Percentiles rank a stretch among this genome's conserved stretches.
Conservation (phyloP, 2,329 filamentous ascomycete species). For the Cladosporium colombiae region DNA sequence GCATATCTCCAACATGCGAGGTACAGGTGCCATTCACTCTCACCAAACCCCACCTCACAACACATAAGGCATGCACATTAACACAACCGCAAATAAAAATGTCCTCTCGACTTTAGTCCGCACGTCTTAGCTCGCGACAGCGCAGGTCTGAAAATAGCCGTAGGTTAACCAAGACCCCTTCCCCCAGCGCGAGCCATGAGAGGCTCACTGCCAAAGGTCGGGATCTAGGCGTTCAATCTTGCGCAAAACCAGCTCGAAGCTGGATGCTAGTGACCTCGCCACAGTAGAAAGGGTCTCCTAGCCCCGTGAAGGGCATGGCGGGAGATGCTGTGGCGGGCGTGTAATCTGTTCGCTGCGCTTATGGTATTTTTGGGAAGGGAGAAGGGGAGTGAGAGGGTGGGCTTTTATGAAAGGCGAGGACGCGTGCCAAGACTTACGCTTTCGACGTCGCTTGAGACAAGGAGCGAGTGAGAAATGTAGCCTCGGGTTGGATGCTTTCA, state of each 20-base stretch:
- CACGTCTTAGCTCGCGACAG: conserved; percentile 30
- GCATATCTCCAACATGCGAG: neutral
- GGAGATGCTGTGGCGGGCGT: conserved; percentile 31
- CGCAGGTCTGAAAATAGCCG: conserved; percentile 38
- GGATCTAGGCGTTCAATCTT: conserved; percentile 19
- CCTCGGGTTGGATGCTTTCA: conserved; percentile 1
- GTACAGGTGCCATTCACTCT: neutral
- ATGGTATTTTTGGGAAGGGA: conserved; percentile 10
- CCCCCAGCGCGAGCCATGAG: conserved; percentile 9
- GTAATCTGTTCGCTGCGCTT: conserved; percentile 37
- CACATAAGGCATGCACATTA: neutral
- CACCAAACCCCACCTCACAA: neutral
- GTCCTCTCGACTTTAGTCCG: conserved; percentile 39
- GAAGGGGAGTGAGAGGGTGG: neutral
- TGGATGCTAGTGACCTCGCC: conserved; percentile 34
- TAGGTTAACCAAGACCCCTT: conserved; percentile 19
- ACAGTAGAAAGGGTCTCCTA: conserved; percentile 23
- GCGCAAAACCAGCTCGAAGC: conserved; percentile 22
- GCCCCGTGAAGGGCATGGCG: neutral
- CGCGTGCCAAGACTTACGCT: conserved; percentile 12
- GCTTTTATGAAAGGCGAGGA: neutral
- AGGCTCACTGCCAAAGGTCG: neutral
- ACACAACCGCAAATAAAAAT: conserved; percentile 18
- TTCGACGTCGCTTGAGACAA: neutral
- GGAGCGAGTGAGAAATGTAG: conserved; percentile 1